Conservation (phyloP, 2,329 filamentous ascomycete species). For the Drechmeria coniospora region DNA sequence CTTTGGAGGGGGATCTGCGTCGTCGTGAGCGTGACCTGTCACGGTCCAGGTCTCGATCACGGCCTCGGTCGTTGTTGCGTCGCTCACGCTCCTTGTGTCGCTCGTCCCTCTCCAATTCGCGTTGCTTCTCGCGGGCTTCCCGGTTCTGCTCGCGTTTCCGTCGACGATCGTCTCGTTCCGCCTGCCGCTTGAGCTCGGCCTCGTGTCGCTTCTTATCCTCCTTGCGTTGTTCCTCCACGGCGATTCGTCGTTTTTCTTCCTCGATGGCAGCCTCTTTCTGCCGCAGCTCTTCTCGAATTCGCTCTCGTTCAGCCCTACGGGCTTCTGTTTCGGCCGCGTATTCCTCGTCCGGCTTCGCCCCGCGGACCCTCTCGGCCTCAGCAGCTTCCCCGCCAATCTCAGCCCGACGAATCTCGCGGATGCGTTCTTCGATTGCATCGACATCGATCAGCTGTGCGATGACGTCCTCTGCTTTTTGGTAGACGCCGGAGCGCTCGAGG, state of each 20-base stretch:
- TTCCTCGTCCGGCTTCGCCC: constrained; percentile 57
- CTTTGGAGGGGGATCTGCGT: constrained; percentile 16
- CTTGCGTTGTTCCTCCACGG: constrained; percentile 38
- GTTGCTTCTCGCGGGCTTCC: constrained; percentile 24
- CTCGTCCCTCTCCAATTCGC: constrained; percentile 21
- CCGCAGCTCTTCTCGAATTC: constrained; percentile 42
- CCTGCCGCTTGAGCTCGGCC: constrained; percentile 32
- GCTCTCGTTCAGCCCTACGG: constrained; percentile 44
- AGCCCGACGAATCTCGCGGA: constrained; percentile 50
- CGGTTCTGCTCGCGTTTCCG: constrained; percentile 36
- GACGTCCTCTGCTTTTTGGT: constrained; percentile 52
- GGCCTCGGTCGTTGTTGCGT: constrained; percentile 16
- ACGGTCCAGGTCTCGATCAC: constrained; percentile 17
- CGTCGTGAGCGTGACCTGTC: constrained; percentile 17
- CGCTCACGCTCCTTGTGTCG: constrained; percentile 21
- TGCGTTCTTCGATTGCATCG: constrained; percentile 49
- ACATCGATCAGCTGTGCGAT: constrained; percentile 55
- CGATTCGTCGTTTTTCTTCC: constrained; percentile 44
- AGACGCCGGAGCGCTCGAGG: constrained; percentile 61
- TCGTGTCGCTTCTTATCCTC: constrained; percentile 32
- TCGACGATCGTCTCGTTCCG: constrained; percentile 33
- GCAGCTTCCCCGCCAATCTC: constrained; percentile 59
- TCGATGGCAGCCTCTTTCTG: constrained; percentile 44
- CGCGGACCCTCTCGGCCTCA: constrained; percentile 45
- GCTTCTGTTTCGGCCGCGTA: constrained; percentile 53